These are phyloP conservation scores for Raffaelea albimanens DNA, from an alignment of 2,329 filamentous ascomycete species.

Conservation along the genomic window DNA sequence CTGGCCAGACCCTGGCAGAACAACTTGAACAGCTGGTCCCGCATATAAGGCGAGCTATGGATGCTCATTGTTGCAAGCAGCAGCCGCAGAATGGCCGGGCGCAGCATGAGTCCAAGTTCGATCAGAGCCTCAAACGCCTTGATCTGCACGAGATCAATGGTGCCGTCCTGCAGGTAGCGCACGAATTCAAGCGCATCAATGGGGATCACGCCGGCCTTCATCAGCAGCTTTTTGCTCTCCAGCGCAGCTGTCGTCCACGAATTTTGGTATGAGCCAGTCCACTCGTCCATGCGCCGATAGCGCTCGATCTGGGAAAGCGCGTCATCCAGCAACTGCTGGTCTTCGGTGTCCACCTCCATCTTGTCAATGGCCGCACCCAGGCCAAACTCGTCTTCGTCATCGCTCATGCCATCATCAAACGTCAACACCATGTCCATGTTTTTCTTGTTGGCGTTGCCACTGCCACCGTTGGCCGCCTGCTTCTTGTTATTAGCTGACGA, in stretches of 20 bases:
- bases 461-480: slow-evolving; percentile 7
- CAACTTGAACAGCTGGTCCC: slow-evolving; percentile 48
- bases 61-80: slow-evolving; percentile 50
- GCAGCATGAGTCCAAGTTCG: slow-evolving; percentile 51
- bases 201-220: slow-evolving; percentile 55
- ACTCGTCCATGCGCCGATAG: slow-evolving; percentile 59
- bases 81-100: slow-evolving; percentile 44
- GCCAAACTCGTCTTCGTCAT: slow-evolving; percentile 13
- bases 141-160: slow-evolving; percentile 52
- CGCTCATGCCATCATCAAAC: slow-evolving; percentile 20
- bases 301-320: slow-evolving; percentile 57
- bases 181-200: slow-evolving; percentile 45
- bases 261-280: slow-evolving; percentile 59
- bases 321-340: slow-evolving; percentile 36
- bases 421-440: slow-evolving; percentile 21
- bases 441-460: slow-evolving; percentile 3
- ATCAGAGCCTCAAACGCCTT: slow-evolving; percentile 57
- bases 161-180: slow-evolving; percentile 57
- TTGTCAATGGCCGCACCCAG: slow-evolving; percentile 29
- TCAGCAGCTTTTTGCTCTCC: slow-evolving; percentile 50
- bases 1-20: slow-evolving; percentile 51
- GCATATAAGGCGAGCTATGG: slow-evolving; percentile 54
- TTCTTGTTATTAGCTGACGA: slow-evolving; percentile 15
- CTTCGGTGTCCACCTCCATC: slow-evolving; percentile 24
- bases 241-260: slow-evolving; percentile 54